Conservation (phyloP, 495 filamentous ascomycete genomes). For the Beverwykella pulmonaria region DNA sequence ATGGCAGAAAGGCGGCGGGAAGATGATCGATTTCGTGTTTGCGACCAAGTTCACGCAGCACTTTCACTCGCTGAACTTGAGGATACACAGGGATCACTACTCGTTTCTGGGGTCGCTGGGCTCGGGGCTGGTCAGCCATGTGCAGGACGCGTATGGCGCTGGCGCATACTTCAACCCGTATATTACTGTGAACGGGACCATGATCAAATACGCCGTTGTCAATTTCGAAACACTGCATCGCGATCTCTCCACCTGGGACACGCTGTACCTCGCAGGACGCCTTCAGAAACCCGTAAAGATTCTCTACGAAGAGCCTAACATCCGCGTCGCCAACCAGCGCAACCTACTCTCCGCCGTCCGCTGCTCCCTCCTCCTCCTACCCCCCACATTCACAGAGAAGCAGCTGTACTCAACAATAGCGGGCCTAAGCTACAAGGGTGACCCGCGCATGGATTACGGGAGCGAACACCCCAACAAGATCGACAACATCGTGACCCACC, state of each 20-base stretch:
- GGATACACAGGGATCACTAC: slow-evolving; percentile 89
- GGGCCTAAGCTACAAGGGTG: slow-evolving; percentile 88
- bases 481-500: slow-evolving; percentile 85
- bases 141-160: slow-evolving; percentile 87
- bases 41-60: slow-evolving; percentile 94
- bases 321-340: slow-evolving; percentile 90
- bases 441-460: slow-evolving; percentile 85
- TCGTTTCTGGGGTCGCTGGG: slow-evolving; percentile 82
- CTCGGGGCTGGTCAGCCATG: slow-evolving; percentile 75
- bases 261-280: slow-evolving; percentile 89
- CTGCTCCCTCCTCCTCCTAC: slow-evolving; percentile 83
- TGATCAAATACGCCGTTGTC: slow-evolving; percentile 97
- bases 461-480: slow-evolving; percentile 94
- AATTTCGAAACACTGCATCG: slow-evolving; percentile 83
- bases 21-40: slow-evolving; percentile 99
- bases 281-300: slow-evolving; percentile 98
- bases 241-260: slow-evolving; percentile 88
- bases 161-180: slow-evolving; percentile 98
- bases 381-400: slow-evolving; percentile 79
- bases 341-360: slow-evolving; percentile 90
- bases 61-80: slow-evolving; percentile 91
- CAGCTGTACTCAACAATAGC: slow-evolving; percentile 88
- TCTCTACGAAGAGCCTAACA: slow-evolving; percentile 84
- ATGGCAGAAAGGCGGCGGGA: slow-evolving; percentile 80
- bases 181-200: slow-evolving; percentile 88